Evolutionary conservation across 2,329 filamentous ascomycete species (phyloP), one percentile per base, ranked within the genome.

Genomic region (Pseudopithomyces maydicus): DNA sequence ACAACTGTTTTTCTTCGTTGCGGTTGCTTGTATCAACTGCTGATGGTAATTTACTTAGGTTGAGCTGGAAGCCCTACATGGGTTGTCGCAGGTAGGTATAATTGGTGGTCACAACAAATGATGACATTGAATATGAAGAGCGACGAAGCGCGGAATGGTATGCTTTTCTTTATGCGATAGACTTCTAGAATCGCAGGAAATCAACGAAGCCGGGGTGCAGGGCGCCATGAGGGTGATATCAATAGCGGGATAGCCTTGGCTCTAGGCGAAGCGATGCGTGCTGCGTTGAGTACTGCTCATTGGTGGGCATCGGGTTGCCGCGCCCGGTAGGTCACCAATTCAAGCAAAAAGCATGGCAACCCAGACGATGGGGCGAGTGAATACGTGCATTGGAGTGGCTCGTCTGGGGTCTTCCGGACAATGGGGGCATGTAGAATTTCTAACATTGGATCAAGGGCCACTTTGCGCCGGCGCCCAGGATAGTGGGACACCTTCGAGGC

Each of bases 231-330:
- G 32, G 5, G 6, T 32, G 22, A 29, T 41, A 42, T 41, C 5
- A 50, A 42, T 15, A 14, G 36, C 22, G 36, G 6, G 20, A 42
- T 15, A 26, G 14, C 41, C 36, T 50, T 41, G 36, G 36, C 7
- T 41, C 47, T 50, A n/a, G 47, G 47, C 47, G n/a, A 14, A 33
- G 35, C 33, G 23, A 41, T 38, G 47, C 36, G 35, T 42, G 47
- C 32, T 41, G 47, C 35, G 15, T 29, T 32, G 14, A 49, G 33
- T n/a, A 45, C 22, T 32, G 35, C 35, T 42, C 23, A 50, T 50
- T 50, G 47, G 47, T 50, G 12, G 17, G 15, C n/a, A 2, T 1
- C n/a, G 1, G 36, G 23, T 15, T 20, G n/a, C 35, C 36, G 23
- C 23, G 35, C 47, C 15, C 23, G 17, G 17, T 29, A 32, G n/a